Evolutionary conservation across 2,329 filamentous ascomycete species (phyloP).

Genomic region (Colletotrichum neosansevieriae): DNA sequence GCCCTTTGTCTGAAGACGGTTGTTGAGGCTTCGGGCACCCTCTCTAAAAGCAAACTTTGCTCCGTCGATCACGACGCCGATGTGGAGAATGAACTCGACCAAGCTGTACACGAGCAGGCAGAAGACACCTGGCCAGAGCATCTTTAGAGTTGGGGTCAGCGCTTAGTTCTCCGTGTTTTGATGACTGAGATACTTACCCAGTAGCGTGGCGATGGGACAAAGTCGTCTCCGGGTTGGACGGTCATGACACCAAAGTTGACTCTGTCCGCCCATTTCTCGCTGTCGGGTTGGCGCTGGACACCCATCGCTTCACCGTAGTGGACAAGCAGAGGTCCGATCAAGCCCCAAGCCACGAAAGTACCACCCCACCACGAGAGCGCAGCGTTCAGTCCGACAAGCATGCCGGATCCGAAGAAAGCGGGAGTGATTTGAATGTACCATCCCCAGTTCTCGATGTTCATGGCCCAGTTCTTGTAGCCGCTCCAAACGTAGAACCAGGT

Average conservation of each 20-base stretch:
- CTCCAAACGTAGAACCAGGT: slow-evolving; percentile 67
- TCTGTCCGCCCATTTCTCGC: slow-evolving; percentile 47
- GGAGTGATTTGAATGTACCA: slow-evolving; percentile 71
- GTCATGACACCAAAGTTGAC: slow-evolving; percentile 49
- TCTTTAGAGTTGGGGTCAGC: too few species aligned
- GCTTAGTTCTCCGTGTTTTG: too few species aligned
- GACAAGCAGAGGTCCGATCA: slow-evolving; percentile 61
- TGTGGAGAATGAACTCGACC: slow-evolving; percentile 56
- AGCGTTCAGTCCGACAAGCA: slow-evolving; percentile 64
- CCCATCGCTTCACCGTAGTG: slow-evolving; percentile 66
- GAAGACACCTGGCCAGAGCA: too few species aligned
- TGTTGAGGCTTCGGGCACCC: slow-evolving; percentile 48
- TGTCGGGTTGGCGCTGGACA: slow-evolving; percentile 46
- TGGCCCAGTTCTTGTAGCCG: slow-evolving; percentile 61
- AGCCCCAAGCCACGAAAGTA: slow-evolving; percentile 66
- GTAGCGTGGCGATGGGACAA: slow-evolving; percentile 53
- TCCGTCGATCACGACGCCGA: slow-evolving; percentile 52
- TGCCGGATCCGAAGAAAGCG: slow-evolving; percentile 68
- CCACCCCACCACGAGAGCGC: slow-evolving; percentile 69
- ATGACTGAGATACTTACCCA: slow-evolving; percentile 43
- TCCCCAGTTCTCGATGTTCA: slow-evolving; percentile 70
- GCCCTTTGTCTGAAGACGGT: slow-evolving; percentile 48
- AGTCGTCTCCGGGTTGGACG: slow-evolving; percentile 46
- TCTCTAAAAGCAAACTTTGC: slow-evolving; percentile 50
- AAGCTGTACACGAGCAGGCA: slow-evolving; percentile 38